Evolutionary conservation across 345 rosid species (phyloP).

Genomic region (Camelina neglecta): DNA sequence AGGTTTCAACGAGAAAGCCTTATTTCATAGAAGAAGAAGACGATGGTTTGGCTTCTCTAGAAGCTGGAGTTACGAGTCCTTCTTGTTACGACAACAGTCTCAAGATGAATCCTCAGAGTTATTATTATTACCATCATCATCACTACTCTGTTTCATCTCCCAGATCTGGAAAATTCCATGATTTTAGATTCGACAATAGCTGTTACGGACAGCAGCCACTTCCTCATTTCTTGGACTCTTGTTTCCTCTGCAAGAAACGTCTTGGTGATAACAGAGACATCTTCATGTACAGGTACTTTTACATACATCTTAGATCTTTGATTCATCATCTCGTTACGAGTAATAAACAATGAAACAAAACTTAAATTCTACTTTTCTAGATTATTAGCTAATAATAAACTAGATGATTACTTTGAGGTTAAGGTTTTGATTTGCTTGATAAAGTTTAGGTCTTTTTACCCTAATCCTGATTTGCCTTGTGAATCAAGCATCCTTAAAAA

Average conservation of each 20-base stretch:
- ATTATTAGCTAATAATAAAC: background rate
- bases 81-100: constrained; percentile 39
- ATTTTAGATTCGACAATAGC: constrained; percentile 55
- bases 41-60: constrained; percentile 27
- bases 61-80: constrained; percentile 50
- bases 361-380: background rate
- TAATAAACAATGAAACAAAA: background rate
- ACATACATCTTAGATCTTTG: background rate
- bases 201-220: constrained; percentile 41
- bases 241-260: constrained; percentile 70
- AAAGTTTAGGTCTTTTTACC: background rate
- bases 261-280: constrained; percentile 72
- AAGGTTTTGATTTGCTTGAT: background rate
- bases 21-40: constrained; percentile 46
- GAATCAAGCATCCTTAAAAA: background rate
- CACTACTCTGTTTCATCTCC: constrained; percentile 54
- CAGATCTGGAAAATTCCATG: constrained; percentile 56
- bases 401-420: background rate
- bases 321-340: too few relatives aligned
- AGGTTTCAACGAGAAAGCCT: constrained; percentile 35
- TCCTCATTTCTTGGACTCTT: constrained; percentile 71
- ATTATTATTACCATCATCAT: constrained; percentile 38
- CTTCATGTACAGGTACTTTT: constrained; percentile 79
- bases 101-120: constrained; percentile 33
- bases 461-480: background rate